Base-by-base conservation (phyloP, 2,329 filamentous ascomycete genomes). In the Cordyceps cateniannulata region DNA sequence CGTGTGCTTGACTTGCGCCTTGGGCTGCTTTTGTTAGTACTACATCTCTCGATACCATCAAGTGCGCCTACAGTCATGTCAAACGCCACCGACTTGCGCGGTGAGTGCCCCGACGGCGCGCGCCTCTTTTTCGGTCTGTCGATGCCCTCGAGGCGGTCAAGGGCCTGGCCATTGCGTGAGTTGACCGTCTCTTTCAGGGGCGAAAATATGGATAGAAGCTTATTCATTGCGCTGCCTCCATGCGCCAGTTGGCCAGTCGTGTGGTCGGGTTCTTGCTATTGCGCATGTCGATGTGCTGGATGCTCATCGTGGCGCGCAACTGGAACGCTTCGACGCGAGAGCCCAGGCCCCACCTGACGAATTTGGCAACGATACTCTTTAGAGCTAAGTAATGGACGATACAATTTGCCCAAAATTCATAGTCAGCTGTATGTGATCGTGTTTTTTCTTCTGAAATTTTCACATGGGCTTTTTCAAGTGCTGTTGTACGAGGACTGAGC, bases 11-110 rank as follows among this genome's bases (percentile, higher is more conserved):
- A 47, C 12, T 12, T 53, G 49, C 29, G 22, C 51, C 42, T 18
- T 53, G 22, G 58, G 58, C 58, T 60, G 20, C 25, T 12, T 7
- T 25, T 5, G 32, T 35, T 12, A 35, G 32, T 12, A 53, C 29
- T 22, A 52, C 14, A 47, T 2, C 29, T 18, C 12, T 16, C 18
- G 48, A 53, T 14, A 3, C 16, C 18, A 7, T 7, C 5, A 24
- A 4, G 32, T 16, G 38, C 20, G 8, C 59, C 35, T n/a, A 61
- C 59, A 48, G 59, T 57, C 59, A 61, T 57, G 22, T 61, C 53
- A 49, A 61, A 61, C 8, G 52, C 42, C n/a, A 61, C 59, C 20
- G 59, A 55, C 38, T 61, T 61, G 14, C 38, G 45, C 45, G 40
- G 16, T n/a, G n/a, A 7, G 20, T 42, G 59, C 44, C 24, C 3